Conservation (phyloP, 163 green algal species). For the Scenedesmus sp. region DNA sequence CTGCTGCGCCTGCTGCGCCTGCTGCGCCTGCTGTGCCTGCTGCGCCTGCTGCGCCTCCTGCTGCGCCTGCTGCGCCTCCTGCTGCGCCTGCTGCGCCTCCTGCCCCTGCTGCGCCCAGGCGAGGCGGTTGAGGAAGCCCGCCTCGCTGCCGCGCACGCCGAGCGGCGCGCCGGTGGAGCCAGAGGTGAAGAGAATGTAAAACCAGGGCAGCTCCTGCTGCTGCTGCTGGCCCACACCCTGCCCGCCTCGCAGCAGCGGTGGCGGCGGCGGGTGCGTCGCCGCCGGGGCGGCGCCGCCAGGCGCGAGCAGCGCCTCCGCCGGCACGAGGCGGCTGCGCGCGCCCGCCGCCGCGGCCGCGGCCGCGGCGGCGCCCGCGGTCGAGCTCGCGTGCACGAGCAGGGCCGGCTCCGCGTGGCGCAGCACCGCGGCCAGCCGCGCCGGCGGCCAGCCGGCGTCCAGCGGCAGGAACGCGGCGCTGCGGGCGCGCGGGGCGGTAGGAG, state of each 20-base stretch:
- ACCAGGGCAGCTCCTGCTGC: not conserved
- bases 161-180: slow-evolving; percentile 64
- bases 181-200: slow-evolving; percentile 72
- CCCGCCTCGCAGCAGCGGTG: too few species aligned
- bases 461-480: slow-evolving; percentile 39
- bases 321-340: too few species aligned
- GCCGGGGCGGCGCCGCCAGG: too few species aligned
- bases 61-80: not conserved
- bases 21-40: not conserved
- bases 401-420: slow-evolving; percentile 29
- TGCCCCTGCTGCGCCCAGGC: slow-evolving; percentile 58
- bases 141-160: slow-evolving; percentile 56
- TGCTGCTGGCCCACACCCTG: not conserved
- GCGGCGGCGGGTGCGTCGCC: too few species aligned
- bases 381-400: slow-evolving; percentile 8
- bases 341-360: not conserved
- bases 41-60: not conserved
- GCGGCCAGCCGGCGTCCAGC: slow-evolving; percentile 15
- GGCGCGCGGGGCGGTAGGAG: not conserved
- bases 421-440: slow-evolving; percentile 29
- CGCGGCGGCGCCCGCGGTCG: not conserved
- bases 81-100: slow-evolving; percentile 33
- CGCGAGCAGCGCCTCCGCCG: too few species aligned
- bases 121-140: slow-evolving; percentile 68
- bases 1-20: not conserved